A percentile compares a stretch with the other conserved stretches of the same genome.
phyloP scores from a whole-genome alignment of 2,329 filamentous ascomycete genomes.

The Fusarium denticulatum region DNA sequence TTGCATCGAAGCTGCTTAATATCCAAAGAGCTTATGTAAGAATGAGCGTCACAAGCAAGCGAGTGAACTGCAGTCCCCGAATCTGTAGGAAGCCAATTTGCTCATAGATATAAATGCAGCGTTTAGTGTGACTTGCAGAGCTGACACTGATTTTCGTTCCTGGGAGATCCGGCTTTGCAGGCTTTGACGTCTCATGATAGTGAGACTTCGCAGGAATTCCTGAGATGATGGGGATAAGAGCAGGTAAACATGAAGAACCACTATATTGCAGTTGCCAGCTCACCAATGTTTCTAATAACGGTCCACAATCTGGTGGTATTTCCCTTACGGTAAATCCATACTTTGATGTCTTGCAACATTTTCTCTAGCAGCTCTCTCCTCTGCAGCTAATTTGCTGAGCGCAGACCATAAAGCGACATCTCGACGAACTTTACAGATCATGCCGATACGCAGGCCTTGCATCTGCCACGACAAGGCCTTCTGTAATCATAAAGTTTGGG shows the following conservation, averaged over 20 bases:
- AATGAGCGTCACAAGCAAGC: too few relatives aligned
- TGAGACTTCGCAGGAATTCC: not conserved
- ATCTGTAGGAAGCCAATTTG: too few relatives aligned
- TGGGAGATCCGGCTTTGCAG: too few relatives aligned
- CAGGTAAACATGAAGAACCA: not conserved
- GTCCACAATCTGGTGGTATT: not conserved
- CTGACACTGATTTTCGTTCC: too few relatives aligned
- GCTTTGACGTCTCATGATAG: too few relatives aligned
- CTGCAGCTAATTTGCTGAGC: not conserved
- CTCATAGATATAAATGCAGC: too few relatives aligned
- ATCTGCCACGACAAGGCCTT: not conserved
- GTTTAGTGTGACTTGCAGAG: too few relatives aligned
- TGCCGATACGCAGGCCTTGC: not conserved
- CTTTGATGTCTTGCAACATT: not conserved
- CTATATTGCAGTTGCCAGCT: not conserved
- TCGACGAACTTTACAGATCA: not conserved
- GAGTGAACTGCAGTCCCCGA: too few relatives aligned
- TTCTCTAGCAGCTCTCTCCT: not conserved
- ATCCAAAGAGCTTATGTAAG: too few relatives aligned
- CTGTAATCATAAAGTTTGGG: not conserved
- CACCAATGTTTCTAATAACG: not conserved
- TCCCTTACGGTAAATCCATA: not conserved
- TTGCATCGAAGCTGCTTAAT: too few relatives aligned
- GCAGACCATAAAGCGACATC: not conserved
- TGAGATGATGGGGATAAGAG: not conserved